Conservation (phyloP, 139 green algal genomes). For the Coelastrella sp. region DNA sequence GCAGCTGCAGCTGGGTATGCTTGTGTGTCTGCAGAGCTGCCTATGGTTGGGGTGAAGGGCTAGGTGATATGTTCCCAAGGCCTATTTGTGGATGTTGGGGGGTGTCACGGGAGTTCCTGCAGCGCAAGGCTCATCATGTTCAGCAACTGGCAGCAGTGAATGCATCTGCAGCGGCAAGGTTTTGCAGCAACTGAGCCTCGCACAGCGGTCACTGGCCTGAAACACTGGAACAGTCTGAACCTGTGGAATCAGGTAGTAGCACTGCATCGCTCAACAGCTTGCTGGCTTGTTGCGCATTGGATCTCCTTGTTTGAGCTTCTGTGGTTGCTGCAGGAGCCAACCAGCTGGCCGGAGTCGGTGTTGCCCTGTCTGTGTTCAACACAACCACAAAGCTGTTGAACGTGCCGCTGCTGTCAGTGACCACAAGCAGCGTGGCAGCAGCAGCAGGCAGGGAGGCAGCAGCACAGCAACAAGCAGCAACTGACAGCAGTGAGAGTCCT, state of each 20-base stretch:
- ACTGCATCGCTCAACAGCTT: neutral
- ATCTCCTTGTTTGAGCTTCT: neutral
- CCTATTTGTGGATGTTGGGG: too few relatives aligned
- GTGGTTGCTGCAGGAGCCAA: conserved; percentile 48
- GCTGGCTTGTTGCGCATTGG: neutral
- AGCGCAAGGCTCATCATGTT: too few relatives aligned
- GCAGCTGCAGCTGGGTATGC: neutral
- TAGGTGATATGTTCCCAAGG: too few relatives aligned
- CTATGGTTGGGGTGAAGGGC: too few relatives aligned
- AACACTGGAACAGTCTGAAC: too few relatives aligned
- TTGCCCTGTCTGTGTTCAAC: conserved; percentile 80
- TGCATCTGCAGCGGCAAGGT: neutral
- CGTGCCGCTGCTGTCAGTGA: conserved; percentile 78
- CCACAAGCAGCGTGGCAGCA: conserved; percentile 72
- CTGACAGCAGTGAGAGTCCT: neutral
- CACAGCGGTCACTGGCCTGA: too few relatives aligned
- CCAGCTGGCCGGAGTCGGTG: conserved; percentile 72
- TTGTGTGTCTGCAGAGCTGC: neutral
- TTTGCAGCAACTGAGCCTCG: too few relatives aligned
- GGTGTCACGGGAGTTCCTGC: too few relatives aligned
- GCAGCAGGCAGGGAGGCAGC: conserved; percentile 41
- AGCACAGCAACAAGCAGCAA: conserved; percentile 29
- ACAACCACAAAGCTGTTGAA: conserved; percentile 83
- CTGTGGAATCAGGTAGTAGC: neutral
- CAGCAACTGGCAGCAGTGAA: too few relatives aligned